Conservation (phyloP, 176 grass and related monocot genomes). For the Dendrocalamus sinicus region DNA sequence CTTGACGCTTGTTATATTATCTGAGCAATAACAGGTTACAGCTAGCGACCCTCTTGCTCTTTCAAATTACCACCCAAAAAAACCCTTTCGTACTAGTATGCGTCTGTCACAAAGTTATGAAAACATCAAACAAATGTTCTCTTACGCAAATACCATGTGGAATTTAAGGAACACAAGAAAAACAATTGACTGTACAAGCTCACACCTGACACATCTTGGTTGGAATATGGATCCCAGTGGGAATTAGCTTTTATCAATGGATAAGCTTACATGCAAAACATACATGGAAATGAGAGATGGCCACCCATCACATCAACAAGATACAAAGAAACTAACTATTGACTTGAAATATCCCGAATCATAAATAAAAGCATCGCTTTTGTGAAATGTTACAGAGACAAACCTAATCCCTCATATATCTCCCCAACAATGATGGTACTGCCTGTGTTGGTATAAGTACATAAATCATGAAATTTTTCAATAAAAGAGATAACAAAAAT, state of each 20-base stretch:
- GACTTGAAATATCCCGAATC: not conserved
- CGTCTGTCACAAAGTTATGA: not conserved
- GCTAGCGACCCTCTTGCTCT: not conserved
- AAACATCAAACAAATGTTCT: not conserved
- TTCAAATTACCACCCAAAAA: not conserved
- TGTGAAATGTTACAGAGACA: conserved; percentile 44
- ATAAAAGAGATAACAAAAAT: conserved; percentile 7
- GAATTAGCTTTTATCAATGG: not conserved
- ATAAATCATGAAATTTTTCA: conserved; percentile 52
- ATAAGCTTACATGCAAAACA: not conserved
- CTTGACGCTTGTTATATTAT: too few species aligned
- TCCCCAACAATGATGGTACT: conserved; percentile 70
- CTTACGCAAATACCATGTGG: not conserved
- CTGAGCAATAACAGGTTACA: not conserved
- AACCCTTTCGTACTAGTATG: not conserved
- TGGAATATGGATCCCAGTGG: not conserved
- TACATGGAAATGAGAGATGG: not conserved
- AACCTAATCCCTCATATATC: conserved; percentile 42
- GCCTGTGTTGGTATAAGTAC: conserved; percentile 60
- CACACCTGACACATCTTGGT: too few species aligned
- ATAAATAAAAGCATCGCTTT: not conserved
- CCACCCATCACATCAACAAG: not conserved
- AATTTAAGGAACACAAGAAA: not conserved
- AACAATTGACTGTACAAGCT: not conserved
- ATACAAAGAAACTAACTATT: not conserved